Conservation (phyloP, 176 grass and related monocot genomes). For the Triticum timopheevii region DNA sequence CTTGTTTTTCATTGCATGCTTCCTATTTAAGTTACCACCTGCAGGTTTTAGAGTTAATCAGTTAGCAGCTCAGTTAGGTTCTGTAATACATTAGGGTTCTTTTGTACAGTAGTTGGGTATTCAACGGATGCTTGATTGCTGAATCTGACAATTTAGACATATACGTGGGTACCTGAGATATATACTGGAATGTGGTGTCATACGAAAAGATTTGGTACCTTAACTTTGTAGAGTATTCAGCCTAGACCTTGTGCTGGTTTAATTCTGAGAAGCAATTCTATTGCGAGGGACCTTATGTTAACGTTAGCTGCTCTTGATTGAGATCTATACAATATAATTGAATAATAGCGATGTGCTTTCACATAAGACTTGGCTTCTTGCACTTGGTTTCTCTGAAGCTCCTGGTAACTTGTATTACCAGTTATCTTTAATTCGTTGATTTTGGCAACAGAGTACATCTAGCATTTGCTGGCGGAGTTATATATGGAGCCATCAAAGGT, state of each 20-base stretch:
- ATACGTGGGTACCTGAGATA: slow-evolving; percentile 13
- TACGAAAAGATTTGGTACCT: background rate
- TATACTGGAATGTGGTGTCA: background rate
- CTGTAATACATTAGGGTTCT: background rate
- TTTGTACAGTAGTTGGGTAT: background rate
- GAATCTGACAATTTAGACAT: background rate
- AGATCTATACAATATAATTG: background rate
- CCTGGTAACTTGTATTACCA: background rate
- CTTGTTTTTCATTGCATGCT: background rate
- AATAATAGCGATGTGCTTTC: background rate
- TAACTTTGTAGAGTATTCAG: background rate
- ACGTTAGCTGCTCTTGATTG: slow-evolving; percentile 9
- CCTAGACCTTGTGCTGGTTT: background rate
- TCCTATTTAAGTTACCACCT: background rate
- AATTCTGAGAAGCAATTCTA: background rate
- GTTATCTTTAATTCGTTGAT: background rate
- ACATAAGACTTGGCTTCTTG: background rate
- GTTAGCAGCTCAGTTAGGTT: background rate
- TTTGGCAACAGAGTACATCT: background rate
- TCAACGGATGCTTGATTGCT: background rate
- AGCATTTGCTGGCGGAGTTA: background rate
- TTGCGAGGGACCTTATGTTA: background rate
- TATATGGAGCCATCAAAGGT: background rate
- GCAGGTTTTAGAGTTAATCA: slow-evolving; percentile 19
- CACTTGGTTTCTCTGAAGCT: background rate